Evolutionary conservation across 2,329 filamentous ascomycete species (phyloP), one percentile per base, ranked within the genome.

Genomic region (Nemania sp.): DNA sequence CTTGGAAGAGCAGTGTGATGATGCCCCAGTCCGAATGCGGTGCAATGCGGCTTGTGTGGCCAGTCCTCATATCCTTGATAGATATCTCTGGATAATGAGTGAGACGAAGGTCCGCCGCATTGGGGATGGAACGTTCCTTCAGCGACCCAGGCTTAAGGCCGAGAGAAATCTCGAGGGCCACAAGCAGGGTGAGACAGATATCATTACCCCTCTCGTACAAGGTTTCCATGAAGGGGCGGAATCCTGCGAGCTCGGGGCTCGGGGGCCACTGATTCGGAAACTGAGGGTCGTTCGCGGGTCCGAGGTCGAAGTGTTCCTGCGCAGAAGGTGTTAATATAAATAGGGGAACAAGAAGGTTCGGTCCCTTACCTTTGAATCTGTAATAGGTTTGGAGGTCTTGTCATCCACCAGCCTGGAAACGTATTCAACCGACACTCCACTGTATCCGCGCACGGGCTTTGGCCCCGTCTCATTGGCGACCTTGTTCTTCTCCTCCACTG

Each of bases 1-100:
- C 72, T 49, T 73, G 72, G 46, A 73, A 72, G 0, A 75, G 59
- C 6, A 73, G 59, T 0, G 71, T 73, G 33, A 73, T 66, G 3
- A 71, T 57, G 4, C 60, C 60, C 41, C 59, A 53, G 36, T 62
- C 60, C 8, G 58, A 54, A 39, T 62, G 57, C 12, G 60, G 60
- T 22, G 46, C 47, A 23, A 56, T 59, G 17, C 57, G 60, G 19
- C 52, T 52, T 6, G 52, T 54, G 19, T 20, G 33, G 6, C 54
- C 54, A 2, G 44, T 15, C 22, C 41, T 44, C 37, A 57, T 44
- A 1, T 47, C 43, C 7, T 43, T 26, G 19, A 49, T 49, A 4
- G 54, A 40, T 2, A 57, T 48, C 22, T 47, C 43, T 3, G 54
- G 54, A 20, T 57, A 57, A 12, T 57, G 54, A 14, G 51, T 53